Evolutionary conservation across 2,329 filamentous ascomycete species (phyloP).

Genomic region (Colletotrichum sp.): DNA sequence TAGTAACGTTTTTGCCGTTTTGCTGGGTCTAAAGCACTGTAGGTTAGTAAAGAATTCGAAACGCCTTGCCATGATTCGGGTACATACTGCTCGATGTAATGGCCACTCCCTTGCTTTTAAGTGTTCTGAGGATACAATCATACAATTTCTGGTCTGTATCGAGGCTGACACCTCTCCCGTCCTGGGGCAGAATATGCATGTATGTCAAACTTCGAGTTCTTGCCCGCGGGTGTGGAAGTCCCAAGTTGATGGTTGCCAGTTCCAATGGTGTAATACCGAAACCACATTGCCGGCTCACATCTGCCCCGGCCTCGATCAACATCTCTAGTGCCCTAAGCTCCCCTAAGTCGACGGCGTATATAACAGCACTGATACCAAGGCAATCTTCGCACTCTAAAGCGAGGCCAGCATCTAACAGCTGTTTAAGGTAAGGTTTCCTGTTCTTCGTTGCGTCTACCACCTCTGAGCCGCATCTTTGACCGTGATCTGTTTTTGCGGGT

Average conservation of each 20-base stretch:
- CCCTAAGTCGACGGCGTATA: neutral
- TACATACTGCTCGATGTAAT: neutral
- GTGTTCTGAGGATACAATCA: neutral
- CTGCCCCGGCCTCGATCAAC: neutral
- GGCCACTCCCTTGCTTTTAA: neutral
- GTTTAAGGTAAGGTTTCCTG: neutral
- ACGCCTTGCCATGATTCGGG: accelerated
- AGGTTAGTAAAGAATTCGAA: neutral
- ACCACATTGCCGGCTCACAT: neutral
- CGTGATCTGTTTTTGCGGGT: neutral
- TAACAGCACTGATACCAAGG: neutral
- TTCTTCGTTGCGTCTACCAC: neutral
- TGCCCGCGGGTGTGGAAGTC: neutral
- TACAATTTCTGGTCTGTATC: neutral
- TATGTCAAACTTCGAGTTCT: neutral
- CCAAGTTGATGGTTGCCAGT: neutral
- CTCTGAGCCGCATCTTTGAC: neutral
- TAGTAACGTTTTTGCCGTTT: accelerated
- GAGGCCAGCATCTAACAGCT: neutral
- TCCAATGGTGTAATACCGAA: neutral
- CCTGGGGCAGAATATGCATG: neutral
- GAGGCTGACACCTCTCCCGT: neutral
- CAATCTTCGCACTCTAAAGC: neutral
- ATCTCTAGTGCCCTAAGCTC: neutral
- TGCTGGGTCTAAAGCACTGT: neutral